Evolutionary conservation across 23 red algal species (phyloP).

Genomic region (Gracilaria gracilis): DNA sequence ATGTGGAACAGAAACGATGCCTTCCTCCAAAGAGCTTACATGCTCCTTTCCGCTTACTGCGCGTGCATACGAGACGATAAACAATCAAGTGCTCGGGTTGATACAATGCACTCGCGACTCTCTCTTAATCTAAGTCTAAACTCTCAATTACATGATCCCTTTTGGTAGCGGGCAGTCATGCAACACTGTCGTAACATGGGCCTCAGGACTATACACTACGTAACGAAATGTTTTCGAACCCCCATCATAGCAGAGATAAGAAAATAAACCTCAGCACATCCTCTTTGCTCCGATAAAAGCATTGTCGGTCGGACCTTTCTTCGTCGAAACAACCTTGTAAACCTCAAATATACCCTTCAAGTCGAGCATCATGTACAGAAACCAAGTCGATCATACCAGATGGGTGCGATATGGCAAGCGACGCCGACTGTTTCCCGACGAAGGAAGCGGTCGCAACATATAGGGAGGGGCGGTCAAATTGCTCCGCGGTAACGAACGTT

Average conservation of each 20-base stretch:
- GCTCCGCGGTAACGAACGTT: not conserved
- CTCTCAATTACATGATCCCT: not conserved
- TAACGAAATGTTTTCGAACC: conserved; percentile 11
- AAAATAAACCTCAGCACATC: not conserved
- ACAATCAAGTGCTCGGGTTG: not conserved
- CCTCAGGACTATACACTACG: not conserved
- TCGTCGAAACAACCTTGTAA: not conserved
- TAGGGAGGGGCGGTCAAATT: not conserved
- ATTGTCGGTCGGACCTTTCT: not conserved
- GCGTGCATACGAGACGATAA: not conserved
- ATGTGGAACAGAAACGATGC: not conserved
- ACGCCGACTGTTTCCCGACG: not conserved
- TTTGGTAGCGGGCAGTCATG: not conserved
- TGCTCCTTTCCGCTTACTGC: not conserved
- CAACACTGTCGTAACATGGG: not conserved
- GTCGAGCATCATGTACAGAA: not conserved
- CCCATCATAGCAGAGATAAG: not conserved
- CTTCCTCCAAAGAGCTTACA: not conserved
- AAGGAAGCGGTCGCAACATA: not conserved
- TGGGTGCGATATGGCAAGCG: not conserved
- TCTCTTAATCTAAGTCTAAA: conserved; percentile 9
- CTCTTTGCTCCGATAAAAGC: not conserved
- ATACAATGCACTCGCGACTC: conserved; percentile 13
- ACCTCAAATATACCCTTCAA: too few relatives aligned
- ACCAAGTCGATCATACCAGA: not conserved